Conservation (phyloP, 768 basidiomycete genomes). For the Mycena kentingensis region DNA sequence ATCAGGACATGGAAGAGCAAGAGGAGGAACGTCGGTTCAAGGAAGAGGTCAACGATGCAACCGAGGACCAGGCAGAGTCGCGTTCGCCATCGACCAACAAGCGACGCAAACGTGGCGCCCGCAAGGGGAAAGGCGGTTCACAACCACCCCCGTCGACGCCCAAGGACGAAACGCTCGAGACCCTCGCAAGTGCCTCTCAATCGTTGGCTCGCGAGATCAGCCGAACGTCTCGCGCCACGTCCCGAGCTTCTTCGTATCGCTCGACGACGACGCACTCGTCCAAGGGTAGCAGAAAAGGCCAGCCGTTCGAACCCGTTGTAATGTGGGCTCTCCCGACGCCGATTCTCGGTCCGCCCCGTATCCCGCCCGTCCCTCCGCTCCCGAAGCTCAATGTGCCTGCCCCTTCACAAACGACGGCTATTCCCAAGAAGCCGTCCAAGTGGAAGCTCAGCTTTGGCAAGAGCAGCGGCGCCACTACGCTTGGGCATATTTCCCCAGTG, state of each 20-base stretch:
- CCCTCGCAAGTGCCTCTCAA: constrained; percentile 80
- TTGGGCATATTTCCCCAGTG: constrained; percentile 42
- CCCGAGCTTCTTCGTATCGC: constrained; percentile 46
- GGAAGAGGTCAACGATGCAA: constrained; percentile 31
- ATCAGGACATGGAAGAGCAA: constrained; percentile 51
- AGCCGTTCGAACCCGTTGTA: constrained; percentile 46
- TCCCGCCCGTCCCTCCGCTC: constrained; percentile 16
- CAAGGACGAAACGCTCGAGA: constrained; percentile 61
- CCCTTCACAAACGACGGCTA: constrained; percentile 32
- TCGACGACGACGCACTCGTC: constrained; percentile 35
- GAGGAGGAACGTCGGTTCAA: constrained; percentile 35
- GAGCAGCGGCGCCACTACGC: constrained; percentile 41
- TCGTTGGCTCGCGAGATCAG: constrained; percentile 83
- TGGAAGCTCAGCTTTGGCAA: constrained; percentile 82
- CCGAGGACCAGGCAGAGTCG: constrained; percentile 44
- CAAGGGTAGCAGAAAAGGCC: constrained; percentile 26
- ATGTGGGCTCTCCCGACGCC: constrained; percentile 46
- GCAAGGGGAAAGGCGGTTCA: constrained; percentile 74
- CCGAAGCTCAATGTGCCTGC: constrained; percentile 25
- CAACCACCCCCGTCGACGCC: constrained; percentile 35
- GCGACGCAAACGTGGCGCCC: constrained; percentile 80
- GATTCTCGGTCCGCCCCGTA: constrained; percentile 25
- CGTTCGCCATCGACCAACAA: constrained; percentile 74
- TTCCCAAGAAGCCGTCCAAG: constrained; percentile 81
- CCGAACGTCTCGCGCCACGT: constrained; percentile 59